Evolutionary conservation across 2,329 filamentous ascomycete genomes (phyloP), one percentile per base, ranked within the genome.

Genomic region (Penicillium sp.): DNA sequence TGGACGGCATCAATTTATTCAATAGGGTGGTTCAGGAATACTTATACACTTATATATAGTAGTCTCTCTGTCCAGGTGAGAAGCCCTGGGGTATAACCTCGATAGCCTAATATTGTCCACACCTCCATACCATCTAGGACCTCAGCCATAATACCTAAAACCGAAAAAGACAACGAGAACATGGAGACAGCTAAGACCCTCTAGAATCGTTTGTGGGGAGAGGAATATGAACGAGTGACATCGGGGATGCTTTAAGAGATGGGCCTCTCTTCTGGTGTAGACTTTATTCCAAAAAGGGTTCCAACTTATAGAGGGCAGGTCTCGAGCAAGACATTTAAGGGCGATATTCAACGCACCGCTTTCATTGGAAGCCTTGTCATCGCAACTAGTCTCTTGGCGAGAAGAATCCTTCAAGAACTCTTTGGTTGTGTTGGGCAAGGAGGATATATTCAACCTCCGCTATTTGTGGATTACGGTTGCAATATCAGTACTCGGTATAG

Each of bases 401-500:
- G 42, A 55, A 38, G 23, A 47, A 38, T 61, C 6, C 49, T 67
- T 23, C 39, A 51, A 2, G 33, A 55, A 25, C 25, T 65, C 4
- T 59, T 66, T 27, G 59, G 62, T 8, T 53, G 19, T 21, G 42
- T 48, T 8, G 59, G 61, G 9, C 48, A 59, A 25, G 56, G 54
- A n/a, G 42, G 57, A 9, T 59, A 58, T 10, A 57, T 68, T 29
- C 61, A 68, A 19, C 55, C 64, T 42, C 62, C 66, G 0, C 49
- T 68, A 13, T 52, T 57, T 17, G 64, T 66, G 6, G 64, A 68
- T 33, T 68, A 67, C 17, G 64, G 66, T 9, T 68, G 65, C 36
- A 66, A 65, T 57, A 54, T 66, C 29, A 62, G 27, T 29, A 29
- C 27, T 10, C 27, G 2, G 50, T 13, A 48, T 65, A 38, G 65